phyloP scores from a whole-genome alignment of 2,329 filamentous ascomycete genomes.

The Fonsecaea pugnacius region DNA sequence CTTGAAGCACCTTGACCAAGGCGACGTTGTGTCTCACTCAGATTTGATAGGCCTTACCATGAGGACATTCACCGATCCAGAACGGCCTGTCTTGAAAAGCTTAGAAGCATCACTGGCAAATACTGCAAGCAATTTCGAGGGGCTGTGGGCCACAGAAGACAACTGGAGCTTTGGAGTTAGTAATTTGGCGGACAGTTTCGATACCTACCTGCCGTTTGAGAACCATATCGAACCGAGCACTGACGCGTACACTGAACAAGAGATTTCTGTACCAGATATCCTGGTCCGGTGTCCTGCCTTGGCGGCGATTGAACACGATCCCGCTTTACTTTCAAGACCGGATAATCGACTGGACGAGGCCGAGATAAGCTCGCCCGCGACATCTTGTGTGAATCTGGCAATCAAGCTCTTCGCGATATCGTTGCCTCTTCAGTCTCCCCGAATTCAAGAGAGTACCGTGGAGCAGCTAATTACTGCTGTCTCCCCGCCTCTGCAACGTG shows the following conservation, averaged over 20 bases:
- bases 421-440: conserved; percentile 83
- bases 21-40: conserved; percentile 84
- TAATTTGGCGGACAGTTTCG: conserved; percentile 78
- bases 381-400: conserved; percentile 91
- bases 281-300: conserved; percentile 32
- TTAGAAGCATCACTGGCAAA: conserved; percentile 90
- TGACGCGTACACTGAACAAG: conserved; percentile 38
- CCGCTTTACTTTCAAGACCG: conserved; percentile 29
- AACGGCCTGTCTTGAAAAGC: conserved; percentile 76
- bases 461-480: conserved; percentile 91
- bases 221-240: conserved; percentile 47
- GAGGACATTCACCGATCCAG: conserved; percentile 89
- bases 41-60: conserved; percentile 89
- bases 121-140: conserved; percentile 86
- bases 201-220: conserved; percentile 64
- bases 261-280: conserved; percentile 35
- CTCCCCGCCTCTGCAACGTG: conserved; percentile 73
- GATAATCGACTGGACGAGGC: conserved; percentile 19
- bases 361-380: conserved; percentile 68
- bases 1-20: conserved; percentile 80
- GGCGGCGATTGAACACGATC: conserved; percentile 68
- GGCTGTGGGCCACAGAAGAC: conserved; percentile 91
- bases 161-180: conserved; percentile 95
- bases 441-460: conserved; percentile 92
- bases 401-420: conserved; percentile 92